Evolutionary conservation across 768 basidiomycete genomes (phyloP).

Genomic region (Pholiota conissans): DNA sequence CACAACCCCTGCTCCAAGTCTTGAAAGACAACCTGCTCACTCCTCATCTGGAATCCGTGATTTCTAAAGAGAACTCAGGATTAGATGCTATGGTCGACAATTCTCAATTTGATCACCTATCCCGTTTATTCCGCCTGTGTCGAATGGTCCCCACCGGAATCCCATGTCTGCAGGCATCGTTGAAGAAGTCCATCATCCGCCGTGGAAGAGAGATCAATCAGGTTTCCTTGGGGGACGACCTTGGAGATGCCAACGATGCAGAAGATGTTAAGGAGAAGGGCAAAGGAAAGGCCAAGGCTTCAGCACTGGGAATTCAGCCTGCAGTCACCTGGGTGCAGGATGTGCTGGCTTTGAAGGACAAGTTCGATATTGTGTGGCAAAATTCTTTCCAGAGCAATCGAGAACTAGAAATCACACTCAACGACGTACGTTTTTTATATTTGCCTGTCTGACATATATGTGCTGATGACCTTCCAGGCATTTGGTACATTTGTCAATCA

Average conservation of each 20-base stretch:
- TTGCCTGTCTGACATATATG: too few relatives aligned
- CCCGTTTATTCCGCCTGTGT: constrained; percentile 78
- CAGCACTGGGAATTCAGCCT: constrained; percentile 46
- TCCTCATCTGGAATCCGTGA: constrained; percentile 71
- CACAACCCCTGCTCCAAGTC: constrained; percentile 65
- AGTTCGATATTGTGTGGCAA: constrained; percentile 76
- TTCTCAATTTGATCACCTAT: constrained; percentile 74
- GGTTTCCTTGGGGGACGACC: constrained; percentile 42
- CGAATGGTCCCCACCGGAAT: constrained; percentile 66
- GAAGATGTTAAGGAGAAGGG: constrained; percentile 31
- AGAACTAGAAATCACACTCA: constrained; percentile 76
- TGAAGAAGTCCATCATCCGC: constrained; percentile 71
- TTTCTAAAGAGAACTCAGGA: constrained; percentile 82
- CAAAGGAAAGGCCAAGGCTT: constrained; percentile 48
- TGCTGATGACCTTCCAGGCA: constrained; percentile 51
- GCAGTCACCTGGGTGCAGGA: constrained; percentile 95
- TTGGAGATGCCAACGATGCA: constrained; percentile 28
- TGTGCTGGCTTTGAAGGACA: constrained; percentile 89
- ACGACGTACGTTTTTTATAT: constrained; percentile 62
- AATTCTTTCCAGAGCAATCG: constrained; percentile 71
- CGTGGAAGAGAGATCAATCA: constrained; percentile 84
- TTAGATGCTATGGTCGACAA: constrained; percentile 85
- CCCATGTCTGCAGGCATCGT: constrained; percentile 56
- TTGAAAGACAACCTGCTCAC: constrained; percentile 78
- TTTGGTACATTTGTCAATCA: constrained; percentile 90